A percentile compares a stretch with the other conserved stretches of the same genome.
Conservation (phyloP, 2,329 filamentous ascomycete genomes). For the Metarhizium robertsii region DNA sequence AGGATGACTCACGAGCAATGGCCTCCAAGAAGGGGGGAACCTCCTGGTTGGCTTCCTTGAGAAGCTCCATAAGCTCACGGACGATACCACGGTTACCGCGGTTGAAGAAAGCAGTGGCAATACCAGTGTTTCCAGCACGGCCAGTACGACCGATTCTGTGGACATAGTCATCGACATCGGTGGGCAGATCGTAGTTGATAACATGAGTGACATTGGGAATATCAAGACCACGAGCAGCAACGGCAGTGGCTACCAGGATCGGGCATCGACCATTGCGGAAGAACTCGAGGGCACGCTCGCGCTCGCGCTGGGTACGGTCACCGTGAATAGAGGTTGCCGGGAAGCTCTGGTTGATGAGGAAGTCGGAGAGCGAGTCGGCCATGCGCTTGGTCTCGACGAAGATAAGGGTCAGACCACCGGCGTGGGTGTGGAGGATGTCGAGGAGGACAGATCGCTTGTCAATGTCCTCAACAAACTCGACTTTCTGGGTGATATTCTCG, state of each 20-base stretch:
- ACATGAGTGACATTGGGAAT: slow-evolving; percentile 96
- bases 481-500: slow-evolving; percentile 99
- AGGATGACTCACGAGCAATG: slow-evolving; percentile 90
- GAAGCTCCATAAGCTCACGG: slow-evolving; percentile 88
- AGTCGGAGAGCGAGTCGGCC: slow-evolving; percentile 95
- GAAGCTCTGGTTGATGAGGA: slow-evolving; percentile 97
- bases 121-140: slow-evolving; percentile 97
- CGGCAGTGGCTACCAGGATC: slow-evolving; percentile 92
- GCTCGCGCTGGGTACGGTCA: slow-evolving; percentile 96
- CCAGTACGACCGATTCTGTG: slow-evolving; percentile 99
- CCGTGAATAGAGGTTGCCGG: slow-evolving; percentile 97
- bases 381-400: slow-evolving; percentile 99
- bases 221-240: slow-evolving; percentile 84
- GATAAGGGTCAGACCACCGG: slow-evolving; percentile 81
- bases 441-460: slow-evolving; percentile 98
- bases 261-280: slow-evolving; percentile 95
- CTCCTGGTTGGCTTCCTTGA: slow-evolving; percentile 98
- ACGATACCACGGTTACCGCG: slow-evolving; percentile 97
- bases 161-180: slow-evolving; percentile 97
- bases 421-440: slow-evolving; percentile 93
- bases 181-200: slow-evolving; percentile 98
- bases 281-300: slow-evolving; percentile 94
- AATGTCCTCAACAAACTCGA: slow-evolving; percentile 92
- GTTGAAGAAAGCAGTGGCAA: slow-evolving; percentile 99
- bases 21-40: slow-evolving; percentile 90